Conservation (phyloP, 768 basidiomycete genomes). For the Nidularia sp. region DNA sequence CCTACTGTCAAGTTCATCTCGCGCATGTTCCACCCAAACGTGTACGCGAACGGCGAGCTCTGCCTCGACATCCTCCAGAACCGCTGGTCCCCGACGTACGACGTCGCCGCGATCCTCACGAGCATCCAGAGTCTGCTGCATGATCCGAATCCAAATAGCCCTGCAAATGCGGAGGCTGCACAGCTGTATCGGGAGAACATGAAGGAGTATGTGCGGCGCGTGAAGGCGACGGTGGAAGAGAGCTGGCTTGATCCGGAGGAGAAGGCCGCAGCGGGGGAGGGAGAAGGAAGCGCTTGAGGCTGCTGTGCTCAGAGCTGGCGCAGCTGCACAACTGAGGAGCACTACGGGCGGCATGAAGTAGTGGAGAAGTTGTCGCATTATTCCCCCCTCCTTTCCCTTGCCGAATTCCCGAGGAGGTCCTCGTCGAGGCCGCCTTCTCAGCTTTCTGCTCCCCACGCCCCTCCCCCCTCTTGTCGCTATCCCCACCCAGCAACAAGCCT, state of each 20-base stretch:
- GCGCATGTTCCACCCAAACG: constrained; percentile 98
- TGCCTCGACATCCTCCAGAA: constrained; percentile 99
- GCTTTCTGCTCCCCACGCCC: too few species aligned
- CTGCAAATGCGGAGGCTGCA: constrained; percentile 97
- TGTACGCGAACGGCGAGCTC: constrained; percentile 96
- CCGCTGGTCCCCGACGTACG: constrained; percentile 98
- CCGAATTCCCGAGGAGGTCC: too few species aligned
- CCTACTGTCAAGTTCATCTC: constrained; percentile 97
- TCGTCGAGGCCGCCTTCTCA: too few species aligned
- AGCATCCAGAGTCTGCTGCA: constrained; percentile 94
- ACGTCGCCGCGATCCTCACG: constrained; percentile 97
- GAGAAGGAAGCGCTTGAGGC: too few species aligned
- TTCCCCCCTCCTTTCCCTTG: too few species aligned
- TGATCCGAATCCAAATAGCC: constrained; percentile 97
- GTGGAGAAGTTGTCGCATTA: too few species aligned
- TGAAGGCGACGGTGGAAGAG: constrained; percentile 91
- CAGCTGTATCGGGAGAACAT: constrained; percentile 96
- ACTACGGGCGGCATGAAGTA: too few species aligned
- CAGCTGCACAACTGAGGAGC: too few species aligned
- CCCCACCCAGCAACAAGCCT: too few species aligned
- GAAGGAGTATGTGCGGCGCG: constrained; percentile 95
- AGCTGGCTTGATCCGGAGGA: constrained; percentile 90
- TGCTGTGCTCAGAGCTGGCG: too few species aligned
- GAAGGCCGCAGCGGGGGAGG: constrained; percentile 21
- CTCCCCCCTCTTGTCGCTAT: too few species aligned